phyloP scores from a whole-genome alignment of 1,284 basidiomycete genomes.

The Vanrija humicola region DNA sequence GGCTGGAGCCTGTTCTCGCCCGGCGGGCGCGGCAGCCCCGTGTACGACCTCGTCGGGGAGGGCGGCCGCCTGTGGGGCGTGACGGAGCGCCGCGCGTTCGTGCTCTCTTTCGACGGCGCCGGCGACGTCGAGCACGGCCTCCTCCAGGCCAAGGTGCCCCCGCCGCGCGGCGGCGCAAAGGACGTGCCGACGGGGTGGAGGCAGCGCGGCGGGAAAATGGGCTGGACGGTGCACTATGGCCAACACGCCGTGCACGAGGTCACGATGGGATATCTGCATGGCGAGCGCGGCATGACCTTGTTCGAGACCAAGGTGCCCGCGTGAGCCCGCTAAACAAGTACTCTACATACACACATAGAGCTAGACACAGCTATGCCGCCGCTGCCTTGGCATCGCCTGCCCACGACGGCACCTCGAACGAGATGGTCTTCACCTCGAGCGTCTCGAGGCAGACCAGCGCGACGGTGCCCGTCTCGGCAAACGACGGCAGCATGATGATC shows the following conservation, averaged over 20 bases:
- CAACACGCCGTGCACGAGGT: conserved; percentile 19
- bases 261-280: conserved; percentile 39
- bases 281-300: conserved; percentile 23
- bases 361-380: not conserved
- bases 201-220: conserved; percentile 32
- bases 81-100: conserved; percentile 42
- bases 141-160: conserved; percentile 12
- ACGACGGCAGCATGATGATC: conserved; percentile 78
- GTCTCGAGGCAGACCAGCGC: conserved; percentile 61
- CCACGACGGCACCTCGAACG: conserved; percentile 47
- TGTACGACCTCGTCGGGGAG: conserved; percentile 44
- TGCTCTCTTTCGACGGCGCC: conserved; percentile 40
- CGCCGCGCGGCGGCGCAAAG: not conserved
- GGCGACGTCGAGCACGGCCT: conserved; percentile 24
- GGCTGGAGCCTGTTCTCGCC: conserved; percentile 47
- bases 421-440: conserved; percentile 53
- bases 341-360: not conserved
- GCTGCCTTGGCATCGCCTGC: conserved; percentile 21
- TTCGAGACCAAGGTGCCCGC: conserved; percentile 23
- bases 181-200: conserved; percentile 28
- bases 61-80: conserved; percentile 48
- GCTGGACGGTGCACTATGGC: conserved; percentile 35
- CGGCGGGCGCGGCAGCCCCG: conserved; percentile 42
- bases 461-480: conserved; percentile 63
- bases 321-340: not conserved